Evolutionary conservation across 2,329 filamentous ascomycete species (phyloP).

Genomic region (Alternaria triticina): DNA sequence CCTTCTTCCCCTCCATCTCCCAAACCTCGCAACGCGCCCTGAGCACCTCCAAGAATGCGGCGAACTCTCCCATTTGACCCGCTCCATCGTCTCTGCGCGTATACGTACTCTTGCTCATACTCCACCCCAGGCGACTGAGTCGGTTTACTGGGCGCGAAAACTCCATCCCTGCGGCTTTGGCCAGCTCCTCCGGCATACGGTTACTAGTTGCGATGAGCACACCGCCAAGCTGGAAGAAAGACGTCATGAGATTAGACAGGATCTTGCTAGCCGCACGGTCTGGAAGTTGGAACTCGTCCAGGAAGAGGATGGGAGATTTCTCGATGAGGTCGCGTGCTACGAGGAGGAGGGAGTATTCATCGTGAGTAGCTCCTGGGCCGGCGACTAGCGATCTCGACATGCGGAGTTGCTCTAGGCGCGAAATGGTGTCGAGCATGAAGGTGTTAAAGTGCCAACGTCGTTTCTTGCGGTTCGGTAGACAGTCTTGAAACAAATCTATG

Average conservation of each 20-base stretch:
- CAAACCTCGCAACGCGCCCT: conserved; percentile 81
- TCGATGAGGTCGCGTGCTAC: conserved; percentile 78
- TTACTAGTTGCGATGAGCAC: conserved; percentile 83
- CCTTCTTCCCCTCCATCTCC: conserved; percentile 78
- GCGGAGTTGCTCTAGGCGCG: conserved; percentile 72
- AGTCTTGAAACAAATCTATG: conserved; percentile 80
- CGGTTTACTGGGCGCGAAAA: conserved; percentile 64
- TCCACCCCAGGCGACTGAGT: conserved; percentile 42
- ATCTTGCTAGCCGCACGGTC: conserved; percentile 81
- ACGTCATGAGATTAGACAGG: conserved; percentile 76
- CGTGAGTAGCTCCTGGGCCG: conserved; percentile 33
- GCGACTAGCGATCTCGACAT: conserved; percentile 37
- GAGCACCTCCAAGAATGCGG: conserved; percentile 75
- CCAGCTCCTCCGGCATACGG: conserved; percentile 81
- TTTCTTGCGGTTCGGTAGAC: conserved; percentile 75
- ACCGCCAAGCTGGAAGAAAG: conserved; percentile 82
- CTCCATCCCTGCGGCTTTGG: conserved; percentile 74
- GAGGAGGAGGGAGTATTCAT: conserved; percentile 74
- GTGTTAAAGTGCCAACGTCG: conserved; percentile 83
- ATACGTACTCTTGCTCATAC: conserved; percentile 58
- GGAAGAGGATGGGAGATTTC: conserved; percentile 75
- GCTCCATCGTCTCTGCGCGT: conserved; percentile 44
- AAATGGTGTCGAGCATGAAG: conserved; percentile 81
- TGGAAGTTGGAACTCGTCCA: conserved; percentile 85
- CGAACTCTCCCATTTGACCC: conserved; percentile 70